Evolutionary conservation across 805 yeast genomes (phyloP).

Genomic region (Starmerella apis): DNA sequence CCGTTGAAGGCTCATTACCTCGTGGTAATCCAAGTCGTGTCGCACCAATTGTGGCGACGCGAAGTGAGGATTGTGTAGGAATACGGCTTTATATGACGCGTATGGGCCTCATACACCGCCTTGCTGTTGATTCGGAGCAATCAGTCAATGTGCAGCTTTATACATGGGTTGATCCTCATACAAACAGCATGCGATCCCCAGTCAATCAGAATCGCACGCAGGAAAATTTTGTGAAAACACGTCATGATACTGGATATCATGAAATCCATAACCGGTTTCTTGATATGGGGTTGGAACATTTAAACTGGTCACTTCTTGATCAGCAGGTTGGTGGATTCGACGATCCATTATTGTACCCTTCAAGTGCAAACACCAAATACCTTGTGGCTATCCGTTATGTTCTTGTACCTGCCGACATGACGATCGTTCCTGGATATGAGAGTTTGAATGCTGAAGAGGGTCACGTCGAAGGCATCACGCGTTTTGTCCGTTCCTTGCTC

Average conservation of each 20-base stretch:
- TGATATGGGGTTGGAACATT: constrained; percentile 32
- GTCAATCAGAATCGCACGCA: constrained; percentile 5
- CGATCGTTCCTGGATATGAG: constrained; percentile 47
- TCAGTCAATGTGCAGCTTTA: constrained; percentile 72
- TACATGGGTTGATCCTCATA: constrained; percentile 24
- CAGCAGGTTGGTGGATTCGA: constrained; percentile 86
- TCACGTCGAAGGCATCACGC: constrained; percentile 71
- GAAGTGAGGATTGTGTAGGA: constrained; percentile 38
- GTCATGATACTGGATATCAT: constrained; percentile 60
- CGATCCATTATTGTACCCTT: constrained; percentile 42
- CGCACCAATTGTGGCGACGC: constrained; percentile 45
- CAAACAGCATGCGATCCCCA: constrained; percentile 10
- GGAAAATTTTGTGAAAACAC: constrained; percentile 45
- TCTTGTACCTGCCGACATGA: constrained; percentile 52
- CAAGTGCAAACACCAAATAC: constrained; percentile 40
- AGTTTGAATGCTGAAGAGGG: constrained; percentile 70
- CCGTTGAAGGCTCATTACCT: constrained; percentile 52
- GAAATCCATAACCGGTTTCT: constrained; percentile 48
- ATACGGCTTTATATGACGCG: constrained; percentile 63
- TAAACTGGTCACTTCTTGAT: constrained; percentile 88
- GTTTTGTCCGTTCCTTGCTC: constrained; percentile 19
- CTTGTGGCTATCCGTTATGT: constrained; percentile 72
- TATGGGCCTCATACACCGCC: constrained; percentile 76
- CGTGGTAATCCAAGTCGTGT: constrained; percentile 47
- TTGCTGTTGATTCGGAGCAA: constrained; percentile 61